Evolutionary conservation across 2,329 filamentous ascomycete genomes (phyloP), one percentile per base, ranked within the genome.

Genomic region (Aspergillus hiratsukae): DNA sequence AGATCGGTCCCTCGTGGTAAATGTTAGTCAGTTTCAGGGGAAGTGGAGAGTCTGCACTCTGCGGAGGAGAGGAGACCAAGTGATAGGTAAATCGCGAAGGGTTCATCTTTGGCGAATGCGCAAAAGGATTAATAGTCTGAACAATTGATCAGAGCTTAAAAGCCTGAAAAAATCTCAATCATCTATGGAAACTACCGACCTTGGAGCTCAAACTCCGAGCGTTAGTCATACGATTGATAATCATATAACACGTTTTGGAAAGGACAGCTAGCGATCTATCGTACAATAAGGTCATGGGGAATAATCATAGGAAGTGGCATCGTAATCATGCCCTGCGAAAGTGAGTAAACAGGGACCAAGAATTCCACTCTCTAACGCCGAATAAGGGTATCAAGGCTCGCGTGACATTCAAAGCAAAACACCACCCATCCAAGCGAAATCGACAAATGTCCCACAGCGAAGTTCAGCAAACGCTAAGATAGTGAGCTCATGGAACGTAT

Each of bases 291-390:
- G 23, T 6, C 43, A 14, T 27, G 4, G n/a, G 7, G 40, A 54
- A 46, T 6, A 31, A 40, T 8, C 27, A 17, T 28, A 45, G 52
- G 35, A 54, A 43, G 49, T 49, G 41, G 23, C 35, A 48, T 48
- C 40, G 28, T 28, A 29, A 45, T 40, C 37, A 17, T 29, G 19
- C 19, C 35, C 53, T 48, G 46, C 46, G 40, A 55, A 37, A 56
- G 48, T 56, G 53, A 51, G 58, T 55, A 53, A 41, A 43, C 28
- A 45, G 50, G 49, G 45, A 52, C 43, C 37, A 53, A 52, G 41
- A 17, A 23, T 46, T 7, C 27, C 11, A 46, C 43, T 9, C 4
- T 4, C 23, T n/a, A 43, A 41, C 46, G 43, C 43, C n/a, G 35
- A 40, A 48, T 29, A 35, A 17, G 54, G 57, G 53, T 58, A 56